These are phyloP conservation scores for Sporisorium scitamineum DNA, from an alignment of 1,284 basidiomycete genomes.

Conservation along the genomic window DNA sequence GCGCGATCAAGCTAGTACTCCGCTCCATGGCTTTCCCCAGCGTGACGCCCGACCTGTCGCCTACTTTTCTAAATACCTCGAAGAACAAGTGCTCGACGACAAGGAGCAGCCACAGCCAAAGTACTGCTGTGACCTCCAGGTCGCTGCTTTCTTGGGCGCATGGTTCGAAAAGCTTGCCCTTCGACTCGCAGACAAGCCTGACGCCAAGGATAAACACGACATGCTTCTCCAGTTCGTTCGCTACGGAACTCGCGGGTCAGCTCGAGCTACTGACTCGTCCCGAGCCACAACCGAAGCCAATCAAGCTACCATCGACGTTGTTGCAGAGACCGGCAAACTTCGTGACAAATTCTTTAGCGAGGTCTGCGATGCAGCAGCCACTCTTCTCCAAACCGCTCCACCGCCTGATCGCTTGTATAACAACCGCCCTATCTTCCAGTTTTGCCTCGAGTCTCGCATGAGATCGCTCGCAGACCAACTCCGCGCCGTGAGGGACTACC, in stretches of 20 bases:
- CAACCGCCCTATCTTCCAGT: too few species aligned
- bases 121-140: neutral
- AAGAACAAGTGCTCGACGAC: neutral
- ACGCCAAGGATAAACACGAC: neutral
- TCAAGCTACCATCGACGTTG: too few species aligned
- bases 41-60: neutral
- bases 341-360: too few species aligned
- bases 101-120: too few species aligned
- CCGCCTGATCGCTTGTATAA: too few species aligned
- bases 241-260: too few species aligned
- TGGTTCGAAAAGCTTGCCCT: neutral
- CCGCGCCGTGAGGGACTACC: neutral
- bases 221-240: too few species aligned
- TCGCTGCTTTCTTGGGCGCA: neutral
- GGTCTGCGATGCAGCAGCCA: too few species aligned
- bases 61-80: neutral
- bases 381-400: too few species aligned
- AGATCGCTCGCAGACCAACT: neutral
- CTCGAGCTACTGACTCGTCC: too few species aligned
- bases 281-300: too few species aligned
- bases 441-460: neutral
- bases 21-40: neutral
- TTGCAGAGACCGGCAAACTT: too few species aligned
- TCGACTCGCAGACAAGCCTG: neutral
- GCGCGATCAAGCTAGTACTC: neutral